Percentiles rank a stretch among this genome's conserved stretches.
Evolutionary conservation across 169 alveolate species (phyloP).

Genomic region (Plasmodium yoelii): DNA sequence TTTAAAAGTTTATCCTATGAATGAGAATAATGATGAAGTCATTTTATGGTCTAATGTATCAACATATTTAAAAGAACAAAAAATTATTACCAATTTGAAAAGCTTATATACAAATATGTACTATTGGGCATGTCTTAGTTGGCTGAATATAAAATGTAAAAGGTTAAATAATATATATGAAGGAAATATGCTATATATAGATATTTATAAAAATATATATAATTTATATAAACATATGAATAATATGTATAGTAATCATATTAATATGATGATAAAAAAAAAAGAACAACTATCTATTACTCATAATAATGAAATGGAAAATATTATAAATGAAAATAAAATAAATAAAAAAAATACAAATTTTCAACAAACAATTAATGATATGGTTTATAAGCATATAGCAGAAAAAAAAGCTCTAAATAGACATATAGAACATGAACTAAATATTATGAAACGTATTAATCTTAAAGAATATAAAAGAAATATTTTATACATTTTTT

Average conservation of each 20-base stretch:
- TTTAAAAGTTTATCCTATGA: neutral
- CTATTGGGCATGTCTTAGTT: conserved; percentile 47
- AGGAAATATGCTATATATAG: conserved; percentile 11
- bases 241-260: conserved; percentile 19
- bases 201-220: conserved; percentile 47
- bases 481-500: conserved; percentile 61
- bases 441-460: conserved; percentile 36
- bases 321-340: conserved; percentile 54
- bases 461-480: conserved; percentile 53
- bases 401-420: conserved; percentile 66
- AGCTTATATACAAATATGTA: conserved; percentile 30
- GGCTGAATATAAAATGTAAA: conserved; percentile 32
- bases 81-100: conserved; percentile 22
- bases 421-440: conserved; percentile 68
- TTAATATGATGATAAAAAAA: conserved; percentile 26
- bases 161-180: neutral
- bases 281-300: conserved; percentile 60
- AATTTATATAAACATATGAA: conserved; percentile 44
- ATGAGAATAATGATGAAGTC: too few species aligned
- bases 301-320: conserved; percentile 72
- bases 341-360: conserved; percentile 17
- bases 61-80: neutral
- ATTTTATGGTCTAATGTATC: too few species aligned
- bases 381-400: conserved; percentile 65
- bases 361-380: conserved; percentile 17